Evolutionary conservation across 371 early-diverging fungal genomes (phyloP).

Genomic region (Mortierella sp.): DNA sequence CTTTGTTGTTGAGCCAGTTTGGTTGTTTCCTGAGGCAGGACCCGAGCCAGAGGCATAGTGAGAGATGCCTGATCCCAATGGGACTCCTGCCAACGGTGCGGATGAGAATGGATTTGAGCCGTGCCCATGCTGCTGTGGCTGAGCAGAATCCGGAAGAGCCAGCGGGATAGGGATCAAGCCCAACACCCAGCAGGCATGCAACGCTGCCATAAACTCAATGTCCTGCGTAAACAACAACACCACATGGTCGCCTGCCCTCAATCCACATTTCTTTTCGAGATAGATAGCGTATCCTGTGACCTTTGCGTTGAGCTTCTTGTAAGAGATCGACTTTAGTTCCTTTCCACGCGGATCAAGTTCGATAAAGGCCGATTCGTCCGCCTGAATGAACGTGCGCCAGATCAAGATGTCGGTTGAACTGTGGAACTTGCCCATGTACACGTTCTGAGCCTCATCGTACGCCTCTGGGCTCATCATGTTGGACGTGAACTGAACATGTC

Average conservation of each 20-base stretch:
- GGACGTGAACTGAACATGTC: slow-evolving; percentile 73
- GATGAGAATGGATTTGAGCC: slow-evolving; percentile 59
- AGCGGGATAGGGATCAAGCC: slow-evolving; percentile 83
- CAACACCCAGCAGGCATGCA: slow-evolving; percentile 84
- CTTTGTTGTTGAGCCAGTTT: background rate
- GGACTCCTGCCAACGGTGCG: slow-evolving; percentile 5
- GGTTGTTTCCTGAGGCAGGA: background rate
- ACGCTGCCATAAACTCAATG: slow-evolving; percentile 72
- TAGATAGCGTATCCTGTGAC: slow-evolving; percentile 74
- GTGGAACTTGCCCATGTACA: slow-evolving; percentile 68
- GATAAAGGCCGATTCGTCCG: slow-evolving; percentile 76
- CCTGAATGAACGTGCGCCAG: slow-evolving; percentile 73
- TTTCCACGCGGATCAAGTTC: slow-evolving; percentile 66
- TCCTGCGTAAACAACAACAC: slow-evolving; percentile 75
- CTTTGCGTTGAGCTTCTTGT: slow-evolving; percentile 74
- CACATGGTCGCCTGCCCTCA: slow-evolving; percentile 70
- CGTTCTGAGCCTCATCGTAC: slow-evolving; percentile 73
- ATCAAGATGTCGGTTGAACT: slow-evolving; percentile 75
- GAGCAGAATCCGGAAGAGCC: slow-evolving; percentile 67
- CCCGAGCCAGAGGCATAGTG: slow-evolving; percentile 5
- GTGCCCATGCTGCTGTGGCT: slow-evolving; percentile 40
- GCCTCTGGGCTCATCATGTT: slow-evolving; percentile 68
- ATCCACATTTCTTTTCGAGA: slow-evolving; percentile 61
- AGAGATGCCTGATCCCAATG: background rate
- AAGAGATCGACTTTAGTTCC: slow-evolving; percentile 71